Base-by-base conservation (phyloP, 768 basidiomycete genomes). In the Postia placenta region DNA sequence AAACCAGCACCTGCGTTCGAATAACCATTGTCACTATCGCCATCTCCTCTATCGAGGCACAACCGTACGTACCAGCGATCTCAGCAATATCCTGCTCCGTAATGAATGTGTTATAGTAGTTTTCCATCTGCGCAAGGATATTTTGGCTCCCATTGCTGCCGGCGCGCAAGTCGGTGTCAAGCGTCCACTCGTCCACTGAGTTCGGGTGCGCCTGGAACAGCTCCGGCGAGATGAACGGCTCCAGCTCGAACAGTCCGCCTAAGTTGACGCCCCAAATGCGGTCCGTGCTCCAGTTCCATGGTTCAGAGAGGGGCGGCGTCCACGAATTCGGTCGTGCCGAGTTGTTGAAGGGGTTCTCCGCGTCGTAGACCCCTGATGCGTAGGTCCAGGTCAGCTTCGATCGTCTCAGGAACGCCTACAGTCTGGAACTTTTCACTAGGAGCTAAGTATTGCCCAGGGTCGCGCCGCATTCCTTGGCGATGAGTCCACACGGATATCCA, bases 51-150 rank as follows among this genome's bases (percentile, higher is more conserved):
- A 11, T 11, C 11, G 19, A 11, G 5, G 19, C 41, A 15, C 4
- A 22, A 11, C n/a, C 38, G 17, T 7, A 40, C 41, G 15, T 23
- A 42, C 41, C 41, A 11, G 62, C 62, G 36, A 63, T 63, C 40
- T 60, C 51, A 1, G 62, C 60, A 26, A 63, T 61, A 45, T 63
- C 62, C 46, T 60, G 50, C 47, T 63, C 62, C 14, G 58, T 84
- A 56, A 93, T 82, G 67, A 91, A 93, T 3, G 86, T 89, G 50
- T 76, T 70, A 62, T 92, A 93, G 66, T 93, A 90, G 35, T 80
- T 67, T 59, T 83, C 82, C 30, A 64, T 42, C 42, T 53, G 48
- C 41, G 49, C 42, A 30, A 53, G 64, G 9, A 81, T 57, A 28
- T 57, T 67, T 2, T 72, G 68, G 27, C 57, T 67, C 2, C 73